These are phyloP conservation scores for Flaveria ramosissima DNA, from an alignment of 129 eudicot genomes.

Conservation along the genomic window DNA sequence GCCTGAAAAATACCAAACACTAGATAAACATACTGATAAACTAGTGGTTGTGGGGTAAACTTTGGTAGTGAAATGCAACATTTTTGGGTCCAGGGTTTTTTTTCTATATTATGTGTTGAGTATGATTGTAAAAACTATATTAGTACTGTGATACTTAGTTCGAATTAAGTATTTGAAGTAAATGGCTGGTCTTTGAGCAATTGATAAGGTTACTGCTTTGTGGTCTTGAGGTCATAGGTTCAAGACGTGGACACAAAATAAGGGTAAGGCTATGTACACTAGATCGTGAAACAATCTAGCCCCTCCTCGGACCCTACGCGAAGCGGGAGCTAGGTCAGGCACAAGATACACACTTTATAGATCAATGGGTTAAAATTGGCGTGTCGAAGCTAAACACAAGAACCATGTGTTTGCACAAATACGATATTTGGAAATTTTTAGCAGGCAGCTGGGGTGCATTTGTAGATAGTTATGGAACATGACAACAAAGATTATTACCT, in stretches of 20 bases:
- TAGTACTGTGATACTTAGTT: too few species aligned
- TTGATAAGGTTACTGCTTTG: too few species aligned
- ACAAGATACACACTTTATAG: too few species aligned
- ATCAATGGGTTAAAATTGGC: not conserved
- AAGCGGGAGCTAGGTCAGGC: too few species aligned
- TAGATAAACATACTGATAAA: not conserved
- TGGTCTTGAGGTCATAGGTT: too few species aligned
- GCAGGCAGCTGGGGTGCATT: not conserved
- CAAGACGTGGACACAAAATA: too few species aligned
- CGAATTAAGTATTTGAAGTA: too few species aligned
- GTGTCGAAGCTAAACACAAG: not conserved
- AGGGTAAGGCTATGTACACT: too few species aligned
- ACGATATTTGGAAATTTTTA: not conserved
- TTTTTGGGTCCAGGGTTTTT: not conserved
- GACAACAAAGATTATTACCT: conserved; percentile 45
- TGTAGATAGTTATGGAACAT: not conserved
- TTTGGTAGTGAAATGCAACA: not conserved
- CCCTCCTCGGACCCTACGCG: too few species aligned
- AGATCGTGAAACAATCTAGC: too few species aligned
- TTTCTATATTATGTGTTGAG: too few species aligned
- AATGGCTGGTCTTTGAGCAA: too few species aligned
- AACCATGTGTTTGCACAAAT: not conserved
- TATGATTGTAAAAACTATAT: not conserved
- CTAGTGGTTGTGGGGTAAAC: not conserved
- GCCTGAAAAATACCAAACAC: conserved; percentile 40